phyloP scores from a whole-genome alignment of 495 filamentous ascomycete genomes.

The Glutinoglossum americanum region DNA sequence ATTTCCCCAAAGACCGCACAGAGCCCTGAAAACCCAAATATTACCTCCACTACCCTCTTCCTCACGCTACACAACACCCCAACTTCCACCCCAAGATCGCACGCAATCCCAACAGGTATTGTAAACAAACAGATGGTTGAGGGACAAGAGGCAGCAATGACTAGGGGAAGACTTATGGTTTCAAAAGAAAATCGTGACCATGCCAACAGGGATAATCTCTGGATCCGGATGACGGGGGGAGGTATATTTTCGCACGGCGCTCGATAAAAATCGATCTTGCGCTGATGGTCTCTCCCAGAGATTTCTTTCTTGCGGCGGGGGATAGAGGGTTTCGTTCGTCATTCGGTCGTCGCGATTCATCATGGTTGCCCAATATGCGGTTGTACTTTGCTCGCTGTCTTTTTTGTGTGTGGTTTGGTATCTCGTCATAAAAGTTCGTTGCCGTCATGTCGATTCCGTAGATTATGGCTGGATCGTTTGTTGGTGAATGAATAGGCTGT shows the following conservation, averaged over 20 bases:
- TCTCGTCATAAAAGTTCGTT: slow-evolving; percentile 1
- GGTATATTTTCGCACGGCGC: not conserved
- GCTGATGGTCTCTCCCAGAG: not conserved
- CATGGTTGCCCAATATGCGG: slow-evolving; percentile 2
- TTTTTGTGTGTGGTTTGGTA: not conserved
- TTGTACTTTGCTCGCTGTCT: not conserved
- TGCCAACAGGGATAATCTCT: not conserved
- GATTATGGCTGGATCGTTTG: not conserved
- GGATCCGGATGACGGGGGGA: not conserved
- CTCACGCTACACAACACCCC: not conserved
- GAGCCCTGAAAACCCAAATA: not conserved
- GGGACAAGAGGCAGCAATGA: not conserved
- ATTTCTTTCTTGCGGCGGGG: not conserved
- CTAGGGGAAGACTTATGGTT: not conserved
- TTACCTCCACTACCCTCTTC: not conserved
- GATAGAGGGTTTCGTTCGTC: not conserved
- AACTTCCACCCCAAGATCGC: not conserved
- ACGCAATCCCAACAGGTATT: not conserved
- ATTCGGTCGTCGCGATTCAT: slow-evolving; percentile 3
- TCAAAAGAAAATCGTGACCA: slow-evolving; percentile 1
- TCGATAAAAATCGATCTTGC: not conserved
- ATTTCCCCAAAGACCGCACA: not conserved
- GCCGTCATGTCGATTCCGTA: slow-evolving; percentile 1
- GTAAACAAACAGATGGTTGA: not conserved
- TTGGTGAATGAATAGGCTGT: not conserved